Evolutionary conservation across 495 filamentous ascomycete species (phyloP), one percentile per base, ranked within the genome.

Genomic region (Annulohypoxylon bovei): DNA sequence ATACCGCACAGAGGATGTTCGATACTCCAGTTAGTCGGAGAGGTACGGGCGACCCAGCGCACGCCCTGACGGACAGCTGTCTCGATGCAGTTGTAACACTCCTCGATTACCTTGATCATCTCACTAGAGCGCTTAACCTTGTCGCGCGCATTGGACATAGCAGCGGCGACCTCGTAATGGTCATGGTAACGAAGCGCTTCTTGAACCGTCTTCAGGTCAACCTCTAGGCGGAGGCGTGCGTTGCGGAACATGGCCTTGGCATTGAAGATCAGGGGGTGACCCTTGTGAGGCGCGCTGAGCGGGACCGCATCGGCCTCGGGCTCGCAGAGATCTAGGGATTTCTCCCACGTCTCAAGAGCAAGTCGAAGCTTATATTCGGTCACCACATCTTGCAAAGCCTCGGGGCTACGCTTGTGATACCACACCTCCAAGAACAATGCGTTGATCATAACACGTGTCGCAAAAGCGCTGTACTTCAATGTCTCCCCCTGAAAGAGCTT

Each of bases 211-310:
- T 97, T 96, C 62, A 99, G 85, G 73, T 99, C 96, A 56, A 99
- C 95, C 80, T 97, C 92, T 49, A 99, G 85, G 63, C 96, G 92
- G 39, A 93, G 92, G 35, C 93, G 91, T 25, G 95, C 95, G 78
- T 97, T 97, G 72, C 95, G 92, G 81, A 93, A 98, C 82, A 98
- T 91, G 18, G 96, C 96, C 91, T 96, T 93, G 69, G 96, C 95
- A 79, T 99, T 99, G 88, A 99, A 99, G 77, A 99, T 94, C 53
- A 99, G 82, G 9, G 95, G 95, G 76, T 99, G 95, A n/a, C 95
- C 93, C 79, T 97, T 97, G 78, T 98, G 94, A 42, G 95, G 95
- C 11, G 95, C 94, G 76, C 92, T 96, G 63, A 98, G 88, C 40
- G 93, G 93, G 40, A 98, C 93, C 6, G 93, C 87, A 65, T 96